A percentile compares a stretch with the other conserved stretches of the same genome.
phyloP scores from a whole-genome alignment of 2,329 filamentous ascomycete species.

The Fusarium nurragi region DNA sequence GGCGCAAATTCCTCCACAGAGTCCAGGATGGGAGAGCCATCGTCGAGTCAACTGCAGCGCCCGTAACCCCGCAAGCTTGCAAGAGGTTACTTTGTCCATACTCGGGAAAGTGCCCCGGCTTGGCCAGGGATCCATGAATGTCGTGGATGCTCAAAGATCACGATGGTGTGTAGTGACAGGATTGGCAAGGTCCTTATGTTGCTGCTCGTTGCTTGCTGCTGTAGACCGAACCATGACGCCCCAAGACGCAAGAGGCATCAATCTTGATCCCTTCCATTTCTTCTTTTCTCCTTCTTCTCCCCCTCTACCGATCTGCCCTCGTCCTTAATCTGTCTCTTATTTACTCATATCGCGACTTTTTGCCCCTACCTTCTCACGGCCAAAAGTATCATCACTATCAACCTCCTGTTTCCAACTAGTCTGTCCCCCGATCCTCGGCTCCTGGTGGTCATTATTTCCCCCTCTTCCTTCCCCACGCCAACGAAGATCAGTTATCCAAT shows the following conservation, averaged over 20 bases:
- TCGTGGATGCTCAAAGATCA: slow-evolving; percentile 40
- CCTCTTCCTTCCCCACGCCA: slow-evolving; percentile 28
- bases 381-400: slow-evolving; percentile 16
- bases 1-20: slow-evolving; percentile 11
- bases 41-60: slow-evolving; percentile 18
- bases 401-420: slow-evolving; percentile 21
- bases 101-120: slow-evolving; percentile 37
- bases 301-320: slow-evolving; percentile 6
- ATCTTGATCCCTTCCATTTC: slow-evolving; percentile 32
- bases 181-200: slow-evolving; percentile 32
- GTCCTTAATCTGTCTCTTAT: slow-evolving; percentile 6
- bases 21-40: too few relatives aligned
- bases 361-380: background rate
- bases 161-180: slow-evolving; percentile 44
- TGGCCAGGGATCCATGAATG: slow-evolving; percentile 40
- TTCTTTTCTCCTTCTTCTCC: slow-evolving; percentile 34
- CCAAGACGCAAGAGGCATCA: slow-evolving; percentile 39
- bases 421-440: slow-evolving; percentile 35
- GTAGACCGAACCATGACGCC: slow-evolving; percentile 45
- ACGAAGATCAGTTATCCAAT: slow-evolving; percentile 29
- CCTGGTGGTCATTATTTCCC: slow-evolving; percentile 23
- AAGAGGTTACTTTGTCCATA: slow-evolving; percentile 31
- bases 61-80: slow-evolving; percentile 42
- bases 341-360: slow-evolving; percentile 16
- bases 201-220: slow-evolving; percentile 9